Percentiles rank a stretch among this genome's conserved stretches.
Evolutionary conservation across 78 protist genomes (phyloP).

Genomic region (Dictyostelium citrinum): DNA sequence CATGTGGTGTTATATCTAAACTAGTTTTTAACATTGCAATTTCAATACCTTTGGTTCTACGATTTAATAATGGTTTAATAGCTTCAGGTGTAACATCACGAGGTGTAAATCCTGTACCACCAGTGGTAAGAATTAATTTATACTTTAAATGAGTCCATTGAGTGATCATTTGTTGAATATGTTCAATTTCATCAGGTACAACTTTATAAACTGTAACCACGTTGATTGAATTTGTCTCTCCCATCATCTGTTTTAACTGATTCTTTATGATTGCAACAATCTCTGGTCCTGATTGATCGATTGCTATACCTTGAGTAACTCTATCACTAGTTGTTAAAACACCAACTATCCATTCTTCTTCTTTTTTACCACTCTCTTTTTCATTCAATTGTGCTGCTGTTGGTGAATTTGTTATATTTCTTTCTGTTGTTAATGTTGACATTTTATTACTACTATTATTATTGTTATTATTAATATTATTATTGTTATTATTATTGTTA

Average conservation of each 20-base stretch:
- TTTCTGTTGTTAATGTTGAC: background rate
- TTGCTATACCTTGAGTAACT: constrained; percentile 30
- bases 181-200: constrained; percentile 53
- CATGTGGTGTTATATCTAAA: constrained; percentile 63
- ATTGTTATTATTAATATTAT: background rate
- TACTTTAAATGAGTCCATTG: constrained; percentile 18
- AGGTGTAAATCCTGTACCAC: constrained; percentile 78
- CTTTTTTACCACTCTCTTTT: background rate
- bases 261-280: constrained; percentile 15
- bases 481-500: background rate
- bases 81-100: constrained; percentile 79
- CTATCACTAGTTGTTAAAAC: constrained; percentile 70
- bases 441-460: background rate
- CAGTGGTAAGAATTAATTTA: constrained; percentile 64
- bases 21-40: constrained; percentile 61
- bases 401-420: background rate
- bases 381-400: background rate
- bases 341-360: constrained; percentile 6
- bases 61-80: constrained; percentile 42
- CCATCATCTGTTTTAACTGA: constrained; percentile 16
- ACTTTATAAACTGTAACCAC: constrained; percentile 22
- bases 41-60: constrained; percentile 43
- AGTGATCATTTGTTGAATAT: constrained; percentile 14
- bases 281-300: constrained; percentile 72
- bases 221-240: background rate